Base-by-base conservation (phyloP, 305 asterid species). In the Ajuga reptans region DNA sequence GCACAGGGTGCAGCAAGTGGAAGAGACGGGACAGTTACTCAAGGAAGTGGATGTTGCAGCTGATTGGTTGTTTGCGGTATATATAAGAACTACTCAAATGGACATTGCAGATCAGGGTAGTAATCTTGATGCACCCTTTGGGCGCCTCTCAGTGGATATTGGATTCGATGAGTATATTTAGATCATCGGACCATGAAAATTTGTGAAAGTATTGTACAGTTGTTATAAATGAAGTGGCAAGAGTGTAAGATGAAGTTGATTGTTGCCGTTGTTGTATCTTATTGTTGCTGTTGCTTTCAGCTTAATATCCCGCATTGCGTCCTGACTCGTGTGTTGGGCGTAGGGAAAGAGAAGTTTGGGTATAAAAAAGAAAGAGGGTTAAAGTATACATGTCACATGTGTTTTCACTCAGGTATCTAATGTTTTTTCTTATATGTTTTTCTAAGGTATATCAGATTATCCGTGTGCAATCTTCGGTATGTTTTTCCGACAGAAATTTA, bases 41-140 rank as follows among this genome's bases (percentile, higher is more conserved):
- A 82, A 64, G 79, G 82, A 66, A 84, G 87, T 67, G 89, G 84
- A 65, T 86, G 92, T 37, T 86, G 92, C 77, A 61, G 71, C 75
- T 86, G 75, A 80, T 65, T 21, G 27, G 27, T 21, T 21, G 2
- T 57, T n/a, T n/a, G n/a, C n/a, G n/a, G n/a, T n/a, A n/a, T n/a
- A n/a, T n/a, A n/a, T n/a, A n/a, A n/a, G n/a, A n/a, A n/a, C n/a
- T n/a, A 47, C 14, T 34, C 14, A 54, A 5, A 54, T 3, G 0
- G 16, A 12, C 36, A 2, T 3, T 33, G 6, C 16, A 6, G 12
- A 3, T 27, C 31, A 27, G 31, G 31, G 1, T 1, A 27, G 31
- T 27, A 3, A 27, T 27, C 31, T 1, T 1, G 1, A 18, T 51
- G 27, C n/a, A 54, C 41, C 15, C 5, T 54, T 58, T 27, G 1